Base-by-base conservation (phyloP, 2,329 filamentous ascomycete species). In the Cadophora malorum region DNA sequence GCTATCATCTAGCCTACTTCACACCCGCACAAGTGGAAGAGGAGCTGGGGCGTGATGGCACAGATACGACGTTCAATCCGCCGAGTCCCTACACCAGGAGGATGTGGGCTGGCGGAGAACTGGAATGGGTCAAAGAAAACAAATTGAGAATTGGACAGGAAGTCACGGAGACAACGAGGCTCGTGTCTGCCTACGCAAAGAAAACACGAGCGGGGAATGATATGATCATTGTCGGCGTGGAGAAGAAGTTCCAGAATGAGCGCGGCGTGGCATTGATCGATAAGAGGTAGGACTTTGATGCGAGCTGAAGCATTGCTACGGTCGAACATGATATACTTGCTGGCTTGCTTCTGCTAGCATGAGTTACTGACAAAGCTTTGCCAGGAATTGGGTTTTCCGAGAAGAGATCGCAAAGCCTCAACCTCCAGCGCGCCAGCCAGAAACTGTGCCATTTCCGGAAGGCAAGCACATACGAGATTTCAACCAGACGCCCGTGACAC, bases 71-170 rank as follows among this genome's bases (percentile, higher is more conserved):
- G 0, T 90, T 87, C 75, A 90, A 89, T 71, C 84, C 88, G 0
- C 82, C 85, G 0, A 69, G 78, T 3, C 88, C 88, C 0, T 91
- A 90, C 67, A 88, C 86, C 1, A 78, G 88, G 35, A 81, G 88
- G 14, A 90, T 91, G 88, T 91, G 89, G 89, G 88, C 88, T 0
- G 88, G 88, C 1, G 89, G 89, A 0, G 80, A 81, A 66, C 85
- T 90, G 77, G 75, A 76, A 16, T 89, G 87, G 86, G 69, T 73
- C 31, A 71, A 76, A 19, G 38, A 59, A n/a, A 81, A 83, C 71
- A 70, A 76, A 21, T 75, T 90, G 67, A 79, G 80, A 1, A 83
- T 89, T 1, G 88, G 86, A 0, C 84, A 89, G 69, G 77, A 81
- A 23, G 85, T 85, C 0, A 82, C 81, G 45, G 88, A 91, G 78